Evolutionary conservation across 2,329 filamentous ascomycete genomes (phyloP), one percentile per base, ranked within the genome.

Genomic region (Fusarium acutatum): DNA sequence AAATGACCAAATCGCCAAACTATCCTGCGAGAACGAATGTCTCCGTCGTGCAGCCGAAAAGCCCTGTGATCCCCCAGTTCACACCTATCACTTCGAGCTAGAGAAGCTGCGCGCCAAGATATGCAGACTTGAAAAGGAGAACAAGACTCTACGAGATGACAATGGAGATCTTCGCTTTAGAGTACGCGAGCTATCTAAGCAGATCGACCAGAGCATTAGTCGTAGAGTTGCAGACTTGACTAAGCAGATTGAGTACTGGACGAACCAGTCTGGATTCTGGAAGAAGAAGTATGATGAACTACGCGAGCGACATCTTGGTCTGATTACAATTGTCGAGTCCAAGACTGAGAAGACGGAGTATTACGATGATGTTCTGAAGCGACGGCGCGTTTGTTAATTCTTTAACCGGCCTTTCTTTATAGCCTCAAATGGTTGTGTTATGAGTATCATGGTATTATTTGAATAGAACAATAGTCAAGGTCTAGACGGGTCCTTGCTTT

Each of bases 11-110:
- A 78, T 84, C 60, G 76, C 75, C 38, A 70, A 77, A 15, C 81
- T 86, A 9, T 70, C 75, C 6, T 79, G 79, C 22, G 83, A 86
- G 37, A 86, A 86, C 70, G 77, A 80, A 22, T 77, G 80, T 13
- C 80, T 87, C 10, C 81, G 83, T 18, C 80, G 79, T n/a, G 79
- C 80, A 12, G 68, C 82, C 41, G 82, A 84, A 35, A 80, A 75
- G 34, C 74, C 76, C 4, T 75, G 80, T n/a, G 79, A 64, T 22
- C 66, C 67, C 40, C 78, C 80, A 22, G 28, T 67, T n/a, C 64
- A 68, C 44, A 59, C 44, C 17, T 49, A 69, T 14, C 57, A 69
- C 49, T 76, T 61, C 49, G 81, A 84, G 54, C 60, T 81, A 34
- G 80, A 82, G 34, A 78, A 77, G 49, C 73, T 84, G 17, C 78